Evolutionary conservation across 1,139 yeast species (phyloP), one percentile per base, ranked within the genome.

Genomic region (Diutina ranongensis): DNA sequence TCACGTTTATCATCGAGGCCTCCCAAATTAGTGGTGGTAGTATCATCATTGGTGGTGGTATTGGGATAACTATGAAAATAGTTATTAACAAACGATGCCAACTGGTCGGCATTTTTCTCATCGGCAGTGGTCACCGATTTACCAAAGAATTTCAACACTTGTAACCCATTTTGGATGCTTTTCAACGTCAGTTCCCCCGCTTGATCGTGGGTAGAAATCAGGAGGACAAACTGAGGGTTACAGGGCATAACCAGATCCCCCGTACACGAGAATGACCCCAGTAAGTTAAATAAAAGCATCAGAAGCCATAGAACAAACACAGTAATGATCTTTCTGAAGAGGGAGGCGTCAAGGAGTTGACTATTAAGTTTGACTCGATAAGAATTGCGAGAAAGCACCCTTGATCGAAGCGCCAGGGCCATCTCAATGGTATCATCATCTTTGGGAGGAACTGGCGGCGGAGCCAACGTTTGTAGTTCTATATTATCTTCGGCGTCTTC

Each of bases 381-480:
- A 4, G 25, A 4, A 13, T 35, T 22, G 5, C 40, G 28, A 13
- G 40, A 27, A 15, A 19, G n/a, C 27, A 21, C 18, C 18, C 40
- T 27, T 1, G 40, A 35, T 5, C 42, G 42, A 10, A 38, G 25
- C 32, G 33, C 32, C 32, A 15, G 32, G 18, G 21, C 16, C 32
- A 38, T 25, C 32, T 38, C 42, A 18, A 38, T 13, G 21, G 42
- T 25, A 5, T 25, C 42, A 9, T 22, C 32, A 25, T 38, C 42
- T 32, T 38, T 38, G 4, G 22, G 32, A 4, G 42, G 42, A 4
- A 38, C 42, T 7, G 42, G 42, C 3, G 42, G 42, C n/a, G 42
- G 28, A 5, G 28, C 28, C 28, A 25, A 25, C 28, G 28, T 25
- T 7, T 25, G 9, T 5, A 25, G 28, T 25, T 25, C 28, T 10